phyloP scores from a whole-genome alignment of 225 moss, liverwort and hornwort genomes.

The Straminergon stramineum region DNA sequence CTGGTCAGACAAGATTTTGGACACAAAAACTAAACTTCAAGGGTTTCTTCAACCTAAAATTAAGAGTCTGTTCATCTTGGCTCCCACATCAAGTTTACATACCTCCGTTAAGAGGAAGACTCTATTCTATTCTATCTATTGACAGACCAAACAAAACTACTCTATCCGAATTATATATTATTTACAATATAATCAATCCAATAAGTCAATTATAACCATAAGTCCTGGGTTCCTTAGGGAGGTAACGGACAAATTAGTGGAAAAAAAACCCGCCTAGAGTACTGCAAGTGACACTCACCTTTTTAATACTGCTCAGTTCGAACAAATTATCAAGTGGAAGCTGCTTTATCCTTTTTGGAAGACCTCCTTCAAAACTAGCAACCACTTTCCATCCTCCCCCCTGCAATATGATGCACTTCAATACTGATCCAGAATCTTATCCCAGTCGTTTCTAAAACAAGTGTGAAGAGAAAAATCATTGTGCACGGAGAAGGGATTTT shows the following conservation, averaged over 20 bases:
- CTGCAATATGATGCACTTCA: constrained; percentile 19
- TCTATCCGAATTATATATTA: too few species aligned
- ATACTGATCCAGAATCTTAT: background rate
- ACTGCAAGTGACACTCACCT: constrained; percentile 10
- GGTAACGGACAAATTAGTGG: background rate
- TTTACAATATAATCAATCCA: background rate
- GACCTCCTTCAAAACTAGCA: constrained; percentile 79
- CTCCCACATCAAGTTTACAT: background rate
- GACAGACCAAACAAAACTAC: background rate
- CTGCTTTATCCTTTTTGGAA: constrained; percentile 69
- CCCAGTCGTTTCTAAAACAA: background rate
- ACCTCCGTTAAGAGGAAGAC: background rate
- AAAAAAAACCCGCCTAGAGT: background rate
- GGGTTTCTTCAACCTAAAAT: background rate
- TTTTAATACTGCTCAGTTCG: constrained; percentile 80
- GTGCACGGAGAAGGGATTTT: background rate
- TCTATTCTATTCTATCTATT: background rate
- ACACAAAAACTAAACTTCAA: background rate
- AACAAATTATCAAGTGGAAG: constrained; percentile 76
- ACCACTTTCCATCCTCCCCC: constrained; percentile 93
- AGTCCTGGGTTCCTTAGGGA: background rate
- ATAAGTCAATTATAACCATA: background rate
- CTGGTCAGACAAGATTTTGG: background rate
- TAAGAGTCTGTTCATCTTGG: background rate
- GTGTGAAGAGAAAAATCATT: background rate